Evolutionary conservation across 768 basidiomycete species (phyloP).

Genomic region (Phylloporus scabripes): DNA sequence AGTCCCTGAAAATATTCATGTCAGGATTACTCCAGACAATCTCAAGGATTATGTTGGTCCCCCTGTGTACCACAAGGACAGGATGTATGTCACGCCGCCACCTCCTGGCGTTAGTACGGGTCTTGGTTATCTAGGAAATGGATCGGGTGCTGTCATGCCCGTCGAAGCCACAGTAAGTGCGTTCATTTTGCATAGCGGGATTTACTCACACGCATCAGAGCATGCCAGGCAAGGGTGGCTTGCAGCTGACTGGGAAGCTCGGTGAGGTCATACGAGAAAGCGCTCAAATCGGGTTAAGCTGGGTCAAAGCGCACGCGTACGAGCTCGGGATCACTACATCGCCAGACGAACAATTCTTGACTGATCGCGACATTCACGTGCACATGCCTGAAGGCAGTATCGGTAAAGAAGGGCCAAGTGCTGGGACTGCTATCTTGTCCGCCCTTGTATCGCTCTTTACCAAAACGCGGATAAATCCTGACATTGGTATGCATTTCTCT

Average conservation of each 20-base stretch:
- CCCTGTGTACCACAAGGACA: conserved; percentile 89
- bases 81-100: conserved; percentile 75
- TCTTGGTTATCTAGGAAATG: conserved; percentile 93
- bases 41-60: conserved; percentile 97
- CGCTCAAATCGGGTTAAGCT: conserved; percentile 90
- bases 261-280: conserved; percentile 97
- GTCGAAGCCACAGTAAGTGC: conserved; percentile 82
- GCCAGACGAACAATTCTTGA: conserved; percentile 70
- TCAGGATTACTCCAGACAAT: conserved; percentile 80
- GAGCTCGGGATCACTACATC: conserved; percentile 79
- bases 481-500: conserved; percentile 62
- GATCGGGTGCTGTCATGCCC: conserved; percentile 95
- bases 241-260: conserved; percentile 94
- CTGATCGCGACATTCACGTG: conserved; percentile 85
- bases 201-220: conserved; percentile 40
- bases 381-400: conserved; percentile 96
- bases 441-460: conserved; percentile 92
- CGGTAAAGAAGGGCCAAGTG: conserved; percentile 94
- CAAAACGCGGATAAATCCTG: conserved; percentile 73
- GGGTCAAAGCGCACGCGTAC: conserved; percentile 88
- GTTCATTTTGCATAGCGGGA: neutral
- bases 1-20: conserved; percentile 72
- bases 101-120: conserved; percentile 95
- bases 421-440: conserved; percentile 88
- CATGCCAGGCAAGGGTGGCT: conserved; percentile 92